These are phyloP conservation scores for Teratosphaeriaceae sp. DNA, from an alignment of 2,329 filamentous ascomycete species.

Conservation along the genomic window DNA sequence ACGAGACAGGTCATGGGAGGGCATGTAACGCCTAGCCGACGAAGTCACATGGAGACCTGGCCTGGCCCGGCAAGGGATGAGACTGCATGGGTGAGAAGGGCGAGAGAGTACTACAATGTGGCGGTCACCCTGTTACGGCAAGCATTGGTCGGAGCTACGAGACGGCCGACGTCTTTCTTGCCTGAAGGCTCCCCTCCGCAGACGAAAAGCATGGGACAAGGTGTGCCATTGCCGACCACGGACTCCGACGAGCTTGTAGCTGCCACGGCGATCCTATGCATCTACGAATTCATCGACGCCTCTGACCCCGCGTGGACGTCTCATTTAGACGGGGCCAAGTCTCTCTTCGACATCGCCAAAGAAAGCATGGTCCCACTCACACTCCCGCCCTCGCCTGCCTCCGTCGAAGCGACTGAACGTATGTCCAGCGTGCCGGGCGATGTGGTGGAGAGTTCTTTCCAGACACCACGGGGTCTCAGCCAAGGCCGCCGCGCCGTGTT, in stretches of 20 bases:
- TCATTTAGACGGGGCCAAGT: constrained; percentile 60
- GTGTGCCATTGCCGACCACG: constrained; percentile 28
- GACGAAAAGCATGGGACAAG: constrained; percentile 15
- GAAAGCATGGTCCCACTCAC: constrained; percentile 43
- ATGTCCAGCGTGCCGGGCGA: background rate
- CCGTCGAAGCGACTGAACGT: constrained; percentile 11
- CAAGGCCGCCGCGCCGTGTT: constrained; percentile 55
- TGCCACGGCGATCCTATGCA: constrained; percentile 59
- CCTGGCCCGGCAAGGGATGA: constrained; percentile 33
- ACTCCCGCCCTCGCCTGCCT: constrained; percentile 33
- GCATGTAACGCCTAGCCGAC: constrained; percentile 21
- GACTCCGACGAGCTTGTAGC: constrained; percentile 56
- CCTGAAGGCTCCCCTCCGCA: constrained; percentile 19
- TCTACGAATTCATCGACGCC: constrained; percentile 62
- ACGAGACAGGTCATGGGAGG: constrained; percentile 46
- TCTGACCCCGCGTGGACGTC: constrained; percentile 57
- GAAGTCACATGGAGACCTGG: constrained; percentile 46
- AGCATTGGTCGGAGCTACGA: constrained; percentile 23
- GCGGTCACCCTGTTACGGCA: constrained; percentile 29
- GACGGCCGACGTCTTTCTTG: constrained; percentile 20
- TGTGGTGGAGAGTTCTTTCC: too few relatives aligned
- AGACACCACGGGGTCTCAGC: constrained; percentile 37
- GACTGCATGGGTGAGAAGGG: constrained; percentile 49
- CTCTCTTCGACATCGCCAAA: constrained; percentile 51
- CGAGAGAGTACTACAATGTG: constrained; percentile 53